phyloP scores from a whole-genome alignment of 1,284 basidiomycete genomes.

The Sutorius eximius region DNA sequence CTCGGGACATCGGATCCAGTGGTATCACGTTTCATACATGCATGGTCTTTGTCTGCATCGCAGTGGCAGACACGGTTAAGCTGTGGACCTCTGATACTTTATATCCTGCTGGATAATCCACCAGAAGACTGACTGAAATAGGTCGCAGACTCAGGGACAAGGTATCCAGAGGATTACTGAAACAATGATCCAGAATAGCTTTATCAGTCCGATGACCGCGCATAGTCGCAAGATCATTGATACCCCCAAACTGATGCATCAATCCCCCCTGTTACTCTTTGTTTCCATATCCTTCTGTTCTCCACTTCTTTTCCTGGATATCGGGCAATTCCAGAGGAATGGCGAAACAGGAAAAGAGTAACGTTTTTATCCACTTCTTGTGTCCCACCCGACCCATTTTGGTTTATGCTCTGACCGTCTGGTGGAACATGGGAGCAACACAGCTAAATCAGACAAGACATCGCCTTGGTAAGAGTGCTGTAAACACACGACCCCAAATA shows the following conservation, averaged over 20 bases:
- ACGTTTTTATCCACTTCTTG: not conserved
- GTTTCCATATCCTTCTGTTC: not conserved
- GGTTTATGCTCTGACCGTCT: not conserved
- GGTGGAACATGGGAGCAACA: not conserved
- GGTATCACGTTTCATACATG: not conserved
- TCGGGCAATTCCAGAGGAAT: not conserved
- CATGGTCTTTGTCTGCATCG: not conserved
- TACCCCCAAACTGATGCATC: not conserved
- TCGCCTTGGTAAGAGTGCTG: not conserved
- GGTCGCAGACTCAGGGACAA: not conserved
- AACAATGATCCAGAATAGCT: not conserved
- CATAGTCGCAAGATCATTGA: not conserved
- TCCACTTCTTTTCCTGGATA: not conserved
- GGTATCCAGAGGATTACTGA: not conserved
- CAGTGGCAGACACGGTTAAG: not conserved
- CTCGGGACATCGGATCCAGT: not conserved
- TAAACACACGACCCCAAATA: constrained; percentile 12
- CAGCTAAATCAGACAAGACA: not conserved
- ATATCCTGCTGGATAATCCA: not conserved
- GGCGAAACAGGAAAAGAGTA: not conserved
- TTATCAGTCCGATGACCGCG: not conserved
- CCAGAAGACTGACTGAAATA: not conserved
- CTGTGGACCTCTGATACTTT: not conserved
- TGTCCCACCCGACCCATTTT: not conserved
- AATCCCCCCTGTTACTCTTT: too few species aligned